A percentile compares a stretch with the other conserved stretches of the same genome.
Conservation (phyloP, 192 early-diverging fungal genomes). For the Chytriomyces sp. region DNA sequence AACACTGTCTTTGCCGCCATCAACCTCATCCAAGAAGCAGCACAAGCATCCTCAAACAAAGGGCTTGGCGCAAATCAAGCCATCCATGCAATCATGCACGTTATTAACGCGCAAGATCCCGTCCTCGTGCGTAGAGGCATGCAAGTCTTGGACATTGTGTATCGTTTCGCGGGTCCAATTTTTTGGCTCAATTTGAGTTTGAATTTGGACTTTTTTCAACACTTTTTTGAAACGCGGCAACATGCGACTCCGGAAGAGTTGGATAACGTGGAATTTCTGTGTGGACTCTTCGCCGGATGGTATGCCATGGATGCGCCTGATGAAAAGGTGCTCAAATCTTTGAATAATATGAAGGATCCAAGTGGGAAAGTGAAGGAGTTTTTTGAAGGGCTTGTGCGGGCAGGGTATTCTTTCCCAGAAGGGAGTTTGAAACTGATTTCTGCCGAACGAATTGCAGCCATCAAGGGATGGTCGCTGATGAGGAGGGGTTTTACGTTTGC, state of each 20-base stretch:
- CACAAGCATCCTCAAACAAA: background rate
- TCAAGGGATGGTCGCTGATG: background rate
- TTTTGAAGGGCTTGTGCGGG: conserved; percentile 19
- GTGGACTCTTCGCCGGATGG: conserved; percentile 18
- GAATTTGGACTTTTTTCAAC: conserved; percentile 20
- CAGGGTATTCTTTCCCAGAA: conserved; percentile 9
- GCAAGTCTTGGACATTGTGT: conserved; percentile 18
- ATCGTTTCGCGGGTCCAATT: conserved; percentile 1
- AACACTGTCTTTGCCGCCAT: no score
- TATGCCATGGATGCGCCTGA: background rate
- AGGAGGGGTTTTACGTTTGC: no score
- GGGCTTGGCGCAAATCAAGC: conserved; percentile 10
- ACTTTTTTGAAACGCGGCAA: conserved; percentile 11
- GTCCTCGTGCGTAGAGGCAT: conserved; percentile 12
- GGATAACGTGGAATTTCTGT: conserved; percentile 16
- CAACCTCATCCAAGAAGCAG: no score
- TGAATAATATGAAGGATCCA: background rate
- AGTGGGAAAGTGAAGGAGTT: conserved; percentile 11
- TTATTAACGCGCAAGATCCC: conserved; percentile 15
- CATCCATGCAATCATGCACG: conserved; percentile 7
- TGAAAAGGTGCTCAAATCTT: background rate
- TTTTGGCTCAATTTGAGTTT: conserved; percentile 12
- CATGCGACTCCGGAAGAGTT: background rate
- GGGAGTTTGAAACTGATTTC: background rate
- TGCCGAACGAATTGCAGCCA: background rate